phyloP scores from a whole-genome alignment of 2,329 filamentous ascomycete genomes.

The Phialophora tarda region DNA sequence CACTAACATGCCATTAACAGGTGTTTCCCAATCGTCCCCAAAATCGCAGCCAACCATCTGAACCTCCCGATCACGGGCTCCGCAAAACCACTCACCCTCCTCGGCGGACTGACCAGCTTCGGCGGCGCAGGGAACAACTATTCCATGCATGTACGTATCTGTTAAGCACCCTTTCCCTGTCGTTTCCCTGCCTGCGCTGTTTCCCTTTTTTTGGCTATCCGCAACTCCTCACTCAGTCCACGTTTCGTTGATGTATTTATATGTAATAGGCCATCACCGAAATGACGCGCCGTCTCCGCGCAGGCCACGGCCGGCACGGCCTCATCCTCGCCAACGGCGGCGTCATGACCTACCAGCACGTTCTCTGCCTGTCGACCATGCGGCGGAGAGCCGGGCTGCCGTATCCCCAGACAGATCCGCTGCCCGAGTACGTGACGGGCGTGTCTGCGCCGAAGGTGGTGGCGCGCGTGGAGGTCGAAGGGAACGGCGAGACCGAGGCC shows the following conservation, averaged over 20 bases:
- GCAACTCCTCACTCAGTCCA: not conserved
- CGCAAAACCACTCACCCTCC: slow-evolving; percentile 62
- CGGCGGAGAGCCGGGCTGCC: slow-evolving; percentile 47
- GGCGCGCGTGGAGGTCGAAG: slow-evolving; percentile 53
- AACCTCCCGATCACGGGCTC: slow-evolving; percentile 55
- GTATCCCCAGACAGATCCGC: slow-evolving; percentile 57
- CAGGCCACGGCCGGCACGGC: slow-evolving; percentile 55
- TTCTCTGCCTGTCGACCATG: slow-evolving; percentile 60
- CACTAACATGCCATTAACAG: slow-evolving; percentile 44
- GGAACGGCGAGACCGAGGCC: slow-evolving; percentile 44
- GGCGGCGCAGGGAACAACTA: slow-evolving; percentile 75
- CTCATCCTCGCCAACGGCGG: slow-evolving; percentile 71
- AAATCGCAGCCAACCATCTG: slow-evolving; percentile 67
- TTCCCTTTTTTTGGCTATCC: not conserved
- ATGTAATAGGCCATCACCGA: slow-evolving; percentile 56
- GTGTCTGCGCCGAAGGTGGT: slow-evolving; percentile 49
- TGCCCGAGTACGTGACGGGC: slow-evolving; percentile 53
- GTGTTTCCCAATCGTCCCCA: slow-evolving; percentile 73
- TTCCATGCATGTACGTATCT: slow-evolving; percentile 64
- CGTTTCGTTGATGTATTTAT: not conserved
- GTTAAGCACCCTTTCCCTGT: no score
- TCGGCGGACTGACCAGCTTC: slow-evolving; percentile 71
- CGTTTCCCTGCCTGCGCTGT: no score
- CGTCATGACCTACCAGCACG: slow-evolving; percentile 69
- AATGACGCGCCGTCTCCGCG: slow-evolving; percentile 61